Conservation (phyloP, 805 yeast genomes). For the Lachancea meyersii region DNA sequence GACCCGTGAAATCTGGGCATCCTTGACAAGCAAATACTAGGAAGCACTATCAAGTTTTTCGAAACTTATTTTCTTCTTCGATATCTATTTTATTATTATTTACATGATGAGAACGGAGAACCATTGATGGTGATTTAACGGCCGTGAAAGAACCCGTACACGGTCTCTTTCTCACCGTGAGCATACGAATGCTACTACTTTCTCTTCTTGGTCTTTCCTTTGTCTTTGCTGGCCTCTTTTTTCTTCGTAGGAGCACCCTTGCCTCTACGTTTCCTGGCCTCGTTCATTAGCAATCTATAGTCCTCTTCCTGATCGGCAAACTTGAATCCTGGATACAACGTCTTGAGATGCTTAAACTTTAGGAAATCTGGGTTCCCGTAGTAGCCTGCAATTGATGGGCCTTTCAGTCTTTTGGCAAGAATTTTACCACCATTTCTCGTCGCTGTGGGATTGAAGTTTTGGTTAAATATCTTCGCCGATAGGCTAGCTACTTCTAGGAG, state of each 20-base stretch:
- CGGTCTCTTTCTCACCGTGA: not conserved
- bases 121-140: not conserved
- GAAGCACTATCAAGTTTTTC: not conserved
- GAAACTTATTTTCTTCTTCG: not conserved
- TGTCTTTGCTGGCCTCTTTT: slow-evolving; percentile 38
- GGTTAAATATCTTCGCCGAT: slow-evolving; percentile 61
- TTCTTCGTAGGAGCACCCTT: slow-evolving; percentile 83
- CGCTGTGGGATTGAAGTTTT: slow-evolving; percentile 59
- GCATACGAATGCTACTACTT: slow-evolving; percentile 8
- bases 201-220: slow-evolving; percentile 37
- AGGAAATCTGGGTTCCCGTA: slow-evolving; percentile 72
- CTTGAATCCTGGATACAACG: slow-evolving; percentile 42
- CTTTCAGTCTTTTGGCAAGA: slow-evolving; percentile 60
- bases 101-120: not conserved
- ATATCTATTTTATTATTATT: not conserved
- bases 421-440: slow-evolving; percentile 69
- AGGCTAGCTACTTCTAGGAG: slow-evolving; percentile 51
- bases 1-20: slow-evolving; percentile 16
- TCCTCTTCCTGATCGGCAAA: slow-evolving; percentile 65
- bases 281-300: slow-evolving; percentile 60
- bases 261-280: slow-evolving; percentile 71
- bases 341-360: slow-evolving; percentile 52
- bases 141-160: no score
- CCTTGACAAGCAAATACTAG: slow-evolving; percentile 14
- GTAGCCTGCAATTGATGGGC: slow-evolving; percentile 62